Conservation (phyloP, 2,329 filamentous ascomycete species). For the Aureobasidium lini region DNA sequence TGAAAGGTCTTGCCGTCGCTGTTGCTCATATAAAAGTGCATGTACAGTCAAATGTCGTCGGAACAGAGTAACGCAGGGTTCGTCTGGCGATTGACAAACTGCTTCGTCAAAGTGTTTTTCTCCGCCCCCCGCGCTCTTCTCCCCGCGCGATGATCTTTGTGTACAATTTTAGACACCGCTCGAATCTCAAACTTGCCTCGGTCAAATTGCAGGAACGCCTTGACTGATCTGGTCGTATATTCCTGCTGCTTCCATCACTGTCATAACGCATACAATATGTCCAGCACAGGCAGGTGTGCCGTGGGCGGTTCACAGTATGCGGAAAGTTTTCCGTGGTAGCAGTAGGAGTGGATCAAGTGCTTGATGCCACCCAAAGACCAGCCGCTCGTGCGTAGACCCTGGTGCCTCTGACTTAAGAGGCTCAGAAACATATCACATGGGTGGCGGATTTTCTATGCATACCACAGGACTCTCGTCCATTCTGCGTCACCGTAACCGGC, state of each 20-base stretch:
- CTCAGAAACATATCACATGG: neutral
- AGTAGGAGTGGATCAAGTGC: neutral
- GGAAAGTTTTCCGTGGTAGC: neutral
- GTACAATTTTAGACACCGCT: neutral
- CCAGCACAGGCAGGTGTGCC: neutral
- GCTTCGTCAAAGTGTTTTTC: neutral
- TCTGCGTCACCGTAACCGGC: neutral
- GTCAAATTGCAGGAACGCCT: neutral
- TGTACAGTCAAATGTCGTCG: neutral
- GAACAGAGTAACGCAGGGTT: neutral
- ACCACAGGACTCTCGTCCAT: neutral
- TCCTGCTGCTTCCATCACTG: neutral
- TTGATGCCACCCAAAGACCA: neutral
- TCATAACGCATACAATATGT: neutral
- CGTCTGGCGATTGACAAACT: slow-evolving; percentile 2
- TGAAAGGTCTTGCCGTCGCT: neutral
- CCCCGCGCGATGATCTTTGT: neutral
- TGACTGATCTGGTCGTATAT: neutral
- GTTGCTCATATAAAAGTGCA: neutral
- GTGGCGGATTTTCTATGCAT: neutral
- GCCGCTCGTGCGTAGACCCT: neutral
- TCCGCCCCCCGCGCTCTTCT: slow-evolving; percentile 5
- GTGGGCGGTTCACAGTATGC: neutral
- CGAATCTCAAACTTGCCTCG: neutral
- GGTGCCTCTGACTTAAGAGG: neutral